phyloP scores from a whole-genome alignment of 1,139 yeast genomes.

The Candida sanyaensis region DNA sequence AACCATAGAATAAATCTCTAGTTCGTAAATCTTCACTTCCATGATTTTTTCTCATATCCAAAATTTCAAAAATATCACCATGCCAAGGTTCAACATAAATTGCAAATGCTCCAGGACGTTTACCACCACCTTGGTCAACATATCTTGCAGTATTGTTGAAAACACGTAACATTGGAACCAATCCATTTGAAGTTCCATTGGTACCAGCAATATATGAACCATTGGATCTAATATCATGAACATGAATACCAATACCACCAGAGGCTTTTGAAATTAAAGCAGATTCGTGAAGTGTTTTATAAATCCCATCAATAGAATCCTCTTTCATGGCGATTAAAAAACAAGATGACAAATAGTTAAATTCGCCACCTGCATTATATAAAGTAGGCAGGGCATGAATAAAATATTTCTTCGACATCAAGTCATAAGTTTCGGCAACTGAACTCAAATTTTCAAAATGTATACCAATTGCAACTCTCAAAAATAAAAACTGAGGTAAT shows the following conservation, averaged over 20 bases:
- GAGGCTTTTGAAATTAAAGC: slow-evolving; percentile 61
- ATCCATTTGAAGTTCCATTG: slow-evolving; percentile 57
- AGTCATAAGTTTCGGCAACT: slow-evolving; percentile 49
- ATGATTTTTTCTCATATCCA: slow-evolving; percentile 55
- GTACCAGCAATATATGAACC: slow-evolving; percentile 56
- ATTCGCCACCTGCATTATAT: slow-evolving; percentile 54
- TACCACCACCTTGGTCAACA: slow-evolving; percentile 65
- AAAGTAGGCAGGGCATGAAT: slow-evolving; percentile 60
- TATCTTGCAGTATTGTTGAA: slow-evolving; percentile 62
- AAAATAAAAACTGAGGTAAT: slow-evolving; percentile 51
- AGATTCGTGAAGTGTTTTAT: slow-evolving; percentile 52
- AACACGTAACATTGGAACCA: slow-evolving; percentile 60
- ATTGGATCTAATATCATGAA: slow-evolving; percentile 51
- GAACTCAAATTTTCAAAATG: slow-evolving; percentile 41
- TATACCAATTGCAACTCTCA: slow-evolving; percentile 57
- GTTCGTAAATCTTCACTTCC: slow-evolving; percentile 60
- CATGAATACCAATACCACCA: slow-evolving; percentile 61
- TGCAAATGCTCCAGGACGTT: slow-evolving; percentile 67
- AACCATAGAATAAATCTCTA: slow-evolving; percentile 56
- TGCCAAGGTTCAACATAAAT: slow-evolving; percentile 65
- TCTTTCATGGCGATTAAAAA: slow-evolving; percentile 58
- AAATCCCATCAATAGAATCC: slow-evolving; percentile 61
- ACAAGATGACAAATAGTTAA: slow-evolving; percentile 53
- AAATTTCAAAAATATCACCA: slow-evolving; percentile 52
- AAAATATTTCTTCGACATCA: slow-evolving; percentile 53